phyloP scores from a whole-genome alignment of 306 rosid species.

The Alnus rubra region DNA sequence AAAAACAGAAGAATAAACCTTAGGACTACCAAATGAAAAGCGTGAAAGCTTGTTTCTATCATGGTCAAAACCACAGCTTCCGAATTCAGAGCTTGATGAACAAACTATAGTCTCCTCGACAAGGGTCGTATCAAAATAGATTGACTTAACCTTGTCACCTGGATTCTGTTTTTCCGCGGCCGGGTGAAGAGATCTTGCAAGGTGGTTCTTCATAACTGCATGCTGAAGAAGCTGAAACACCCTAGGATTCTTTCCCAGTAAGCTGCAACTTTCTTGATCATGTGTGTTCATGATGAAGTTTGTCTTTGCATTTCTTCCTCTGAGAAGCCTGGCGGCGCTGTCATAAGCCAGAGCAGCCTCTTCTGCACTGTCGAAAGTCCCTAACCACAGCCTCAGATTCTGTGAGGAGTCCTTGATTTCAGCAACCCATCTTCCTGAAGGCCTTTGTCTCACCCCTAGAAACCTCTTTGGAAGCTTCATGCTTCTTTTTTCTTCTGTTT shows the following conservation, averaged over 20 bases:
- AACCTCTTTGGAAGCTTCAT: constrained; percentile 41
- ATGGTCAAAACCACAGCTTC: neutral
- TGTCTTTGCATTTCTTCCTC: constrained; percentile 87
- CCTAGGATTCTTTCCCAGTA: constrained; percentile 68
- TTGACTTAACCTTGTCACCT: constrained; percentile 10
- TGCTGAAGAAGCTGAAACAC: constrained; percentile 64
- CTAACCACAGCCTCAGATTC: constrained; percentile 88
- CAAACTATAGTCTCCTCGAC: constrained; percentile 80
- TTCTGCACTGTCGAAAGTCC: constrained; percentile 76
- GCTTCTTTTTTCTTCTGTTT: constrained; percentile 10
- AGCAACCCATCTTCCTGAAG: constrained; percentile 96
- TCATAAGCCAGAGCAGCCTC: constrained; percentile 90
- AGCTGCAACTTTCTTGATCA: constrained; percentile 30
- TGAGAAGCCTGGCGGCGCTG: constrained; percentile 77
- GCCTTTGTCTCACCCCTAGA: constrained; percentile 87
- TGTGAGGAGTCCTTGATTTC: constrained; percentile 86
- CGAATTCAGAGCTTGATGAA: constrained; percentile 21
- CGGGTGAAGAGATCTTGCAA: constrained; percentile 32
- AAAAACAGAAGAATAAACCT: constrained; percentile 89
- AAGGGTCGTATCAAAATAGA: neutral
- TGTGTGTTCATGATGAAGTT: constrained; percentile 49
- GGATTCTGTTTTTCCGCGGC: constrained; percentile 17
- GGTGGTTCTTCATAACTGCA: constrained; percentile 66
- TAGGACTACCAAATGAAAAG: constrained; percentile 63
- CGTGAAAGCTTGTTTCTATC: constrained; percentile 18